These are phyloP conservation scores for Bromus sterilis DNA, from an alignment of 176 grass and related monocot species.

Conservation along the genomic window DNA sequence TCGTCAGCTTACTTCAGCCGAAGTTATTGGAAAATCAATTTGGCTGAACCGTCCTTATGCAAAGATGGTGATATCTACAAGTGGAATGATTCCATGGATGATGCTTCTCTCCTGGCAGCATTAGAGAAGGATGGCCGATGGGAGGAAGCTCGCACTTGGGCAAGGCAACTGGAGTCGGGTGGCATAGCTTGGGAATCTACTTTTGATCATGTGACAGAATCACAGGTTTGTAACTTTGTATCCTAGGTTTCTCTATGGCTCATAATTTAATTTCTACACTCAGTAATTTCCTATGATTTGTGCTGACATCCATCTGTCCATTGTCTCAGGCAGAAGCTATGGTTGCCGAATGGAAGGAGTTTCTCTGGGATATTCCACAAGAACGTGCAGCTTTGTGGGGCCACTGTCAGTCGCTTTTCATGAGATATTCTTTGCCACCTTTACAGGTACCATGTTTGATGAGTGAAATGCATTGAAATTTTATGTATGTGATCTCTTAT, in stretches of 20 bases:
- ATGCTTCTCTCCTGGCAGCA: constrained; percentile 66
- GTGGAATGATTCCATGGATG: constrained; percentile 78
- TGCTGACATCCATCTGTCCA: neutral
- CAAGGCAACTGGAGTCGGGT: constrained; percentile 72
- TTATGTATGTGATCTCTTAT: neutral
- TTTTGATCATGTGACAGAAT: constrained; percentile 91
- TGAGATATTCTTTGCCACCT: constrained; percentile 74
- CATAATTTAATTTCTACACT: neutral
- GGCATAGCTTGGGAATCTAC: constrained; percentile 68
- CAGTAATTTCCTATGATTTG: constrained; percentile 1
- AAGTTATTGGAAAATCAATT: constrained; percentile 90
- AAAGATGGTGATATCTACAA: constrained; percentile 57
- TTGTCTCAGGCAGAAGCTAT: constrained; percentile 82
- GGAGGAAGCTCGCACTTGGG: constrained; percentile 94
- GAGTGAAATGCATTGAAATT: neutral
- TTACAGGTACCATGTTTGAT: constrained; percentile 43
- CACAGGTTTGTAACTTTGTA: constrained; percentile 55
- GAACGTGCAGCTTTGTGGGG: constrained; percentile 96
- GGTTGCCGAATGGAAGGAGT: constrained; percentile 98
- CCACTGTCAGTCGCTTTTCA: constrained; percentile 86
- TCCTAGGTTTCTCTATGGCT: neutral
- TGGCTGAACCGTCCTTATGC: constrained; percentile 58
- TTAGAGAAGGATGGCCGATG: constrained; percentile 72
- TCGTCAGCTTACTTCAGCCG: constrained; percentile 69
- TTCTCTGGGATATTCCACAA: constrained; percentile 95